Evolutionary conservation across 225 moss, liverwort and hornwort species (phyloP).

Genomic region (Thuidium tamariscinum): DNA sequence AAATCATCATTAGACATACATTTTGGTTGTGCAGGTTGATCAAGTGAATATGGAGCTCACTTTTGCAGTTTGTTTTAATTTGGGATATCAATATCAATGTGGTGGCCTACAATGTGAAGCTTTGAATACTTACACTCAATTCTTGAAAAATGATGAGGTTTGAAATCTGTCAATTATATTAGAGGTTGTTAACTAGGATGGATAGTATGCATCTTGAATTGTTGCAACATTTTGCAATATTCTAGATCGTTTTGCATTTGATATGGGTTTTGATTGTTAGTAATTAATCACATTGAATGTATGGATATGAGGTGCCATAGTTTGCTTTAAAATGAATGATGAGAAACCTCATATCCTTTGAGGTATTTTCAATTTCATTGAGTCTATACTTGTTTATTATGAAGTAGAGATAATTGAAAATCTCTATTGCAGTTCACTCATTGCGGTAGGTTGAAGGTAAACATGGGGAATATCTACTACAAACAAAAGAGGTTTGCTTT

Average conservation of each 20-base stretch:
- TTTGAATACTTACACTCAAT: slow-evolving; percentile 72
- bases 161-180: background rate
- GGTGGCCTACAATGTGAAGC: slow-evolving; percentile 78
- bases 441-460: slow-evolving; percentile 67
- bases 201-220: background rate
- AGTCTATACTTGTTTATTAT: background rate
- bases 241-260: background rate
- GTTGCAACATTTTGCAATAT: background rate
- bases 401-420: background rate
- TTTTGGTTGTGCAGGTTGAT: slow-evolving; percentile 44
- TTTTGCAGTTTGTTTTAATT: slow-evolving; percentile 88
- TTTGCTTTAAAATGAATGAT: background rate
- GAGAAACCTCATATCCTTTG: background rate
- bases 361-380: background rate
- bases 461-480: slow-evolving; percentile 95
- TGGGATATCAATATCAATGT: slow-evolving; percentile 80
- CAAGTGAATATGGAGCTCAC: slow-evolving; percentile 78
- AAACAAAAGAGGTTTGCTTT: slow-evolving; percentile 62
- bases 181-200: background rate
- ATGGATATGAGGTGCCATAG: background rate
- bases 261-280: background rate
- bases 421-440: slow-evolving; percentile 47
- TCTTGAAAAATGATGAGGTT: slow-evolving; percentile 74
- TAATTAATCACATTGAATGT: background rate
- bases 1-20: background rate